Base-by-base conservation (phyloP, 164 flowering plant genomes). In the Vitis labrusca region DNA sequence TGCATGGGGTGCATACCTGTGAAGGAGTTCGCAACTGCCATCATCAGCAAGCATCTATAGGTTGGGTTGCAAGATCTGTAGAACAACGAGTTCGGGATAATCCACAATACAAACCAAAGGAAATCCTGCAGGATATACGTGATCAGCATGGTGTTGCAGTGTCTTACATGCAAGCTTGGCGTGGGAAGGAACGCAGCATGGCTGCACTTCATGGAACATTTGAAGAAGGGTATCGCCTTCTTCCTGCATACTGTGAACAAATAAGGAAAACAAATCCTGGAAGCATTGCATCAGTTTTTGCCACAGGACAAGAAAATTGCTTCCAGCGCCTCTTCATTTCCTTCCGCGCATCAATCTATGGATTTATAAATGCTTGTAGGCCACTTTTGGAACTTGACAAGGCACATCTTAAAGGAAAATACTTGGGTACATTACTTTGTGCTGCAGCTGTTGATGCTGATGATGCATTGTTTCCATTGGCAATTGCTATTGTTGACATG, bases 151-250 rank as follows among this genome's bases (percentile, higher is more conserved):
- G 99, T 23, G 97, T 94, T 81, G 94, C 93, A 64, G 98, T 94
- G 7, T 89, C 99, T 66, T 94, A 94, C 76, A 84, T 92, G 99
- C 99, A 94, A 81, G 99, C 99, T 53, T 94, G 99, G 99, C 91
- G 99, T 49, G 99, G 99, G 17, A 94, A 92, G 78, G 99, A 94
- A 71, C 91, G 99, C 16, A 92, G 98, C 76, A 94, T 94, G 99
- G 97, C 98, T 76, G 95, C 98, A 47, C 89, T 94, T 75, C 86
- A 83, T 66, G 87, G 87, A 50, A 84, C 87, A 51, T 81, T 69
- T 74, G 87, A 84, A 75, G 87, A 84, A 72, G 87, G 87, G 3
- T 84, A 73, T 60, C 82, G 83, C 14, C 77, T 81, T 74, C 85
- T 84, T 69, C 87, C 87, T 62, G 74, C 76, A 27, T 81, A 84